Conservation (phyloP, 2,329 filamentous ascomycete species). For the Clarireedia homoeocarpa region DNA sequence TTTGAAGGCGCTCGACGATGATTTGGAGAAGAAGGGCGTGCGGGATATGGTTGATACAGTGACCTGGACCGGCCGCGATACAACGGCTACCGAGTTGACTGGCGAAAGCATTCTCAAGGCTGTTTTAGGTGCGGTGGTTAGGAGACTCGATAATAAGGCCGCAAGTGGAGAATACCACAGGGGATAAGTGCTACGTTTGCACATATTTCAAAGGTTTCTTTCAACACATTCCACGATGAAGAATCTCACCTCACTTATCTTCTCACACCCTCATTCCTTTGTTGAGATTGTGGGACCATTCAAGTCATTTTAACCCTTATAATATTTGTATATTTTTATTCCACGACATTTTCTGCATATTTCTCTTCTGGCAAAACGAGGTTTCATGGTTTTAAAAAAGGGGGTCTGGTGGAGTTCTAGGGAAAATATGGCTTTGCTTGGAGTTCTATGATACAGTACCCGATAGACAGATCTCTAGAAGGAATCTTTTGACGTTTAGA, state of each 20-base stretch:
- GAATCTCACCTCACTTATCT: not conserved
- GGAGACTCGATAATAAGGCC: constrained; percentile 44
- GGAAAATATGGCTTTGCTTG: not conserved
- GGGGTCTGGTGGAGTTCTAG: not conserved
- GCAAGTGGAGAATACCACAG: not conserved
- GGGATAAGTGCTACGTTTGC: not conserved
- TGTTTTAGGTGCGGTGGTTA: constrained; percentile 70
- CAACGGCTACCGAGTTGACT: constrained; percentile 40
- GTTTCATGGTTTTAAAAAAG: not conserved
- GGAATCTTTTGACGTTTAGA: not conserved
- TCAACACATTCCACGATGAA: too few relatives aligned
- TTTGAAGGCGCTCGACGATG: constrained; percentile 69
- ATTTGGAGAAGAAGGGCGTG: constrained; percentile 48
- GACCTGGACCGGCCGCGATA: constrained; percentile 50
- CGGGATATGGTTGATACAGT: constrained; percentile 92
- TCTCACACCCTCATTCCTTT: not conserved
- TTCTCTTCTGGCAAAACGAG: not conserved
- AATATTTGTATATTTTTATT: not conserved
- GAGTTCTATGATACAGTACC: not conserved
- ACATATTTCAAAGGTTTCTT: too few relatives aligned
- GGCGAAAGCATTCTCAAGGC: constrained; percentile 71
- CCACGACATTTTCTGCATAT: not conserved
- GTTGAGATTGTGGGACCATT: not conserved
- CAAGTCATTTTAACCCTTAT: not conserved
- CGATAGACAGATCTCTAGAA: not conserved